Evolutionary conservation across 2,329 filamentous ascomycete species (phyloP).

Genomic region (Chrysoporthe deuterocubensis): DNA sequence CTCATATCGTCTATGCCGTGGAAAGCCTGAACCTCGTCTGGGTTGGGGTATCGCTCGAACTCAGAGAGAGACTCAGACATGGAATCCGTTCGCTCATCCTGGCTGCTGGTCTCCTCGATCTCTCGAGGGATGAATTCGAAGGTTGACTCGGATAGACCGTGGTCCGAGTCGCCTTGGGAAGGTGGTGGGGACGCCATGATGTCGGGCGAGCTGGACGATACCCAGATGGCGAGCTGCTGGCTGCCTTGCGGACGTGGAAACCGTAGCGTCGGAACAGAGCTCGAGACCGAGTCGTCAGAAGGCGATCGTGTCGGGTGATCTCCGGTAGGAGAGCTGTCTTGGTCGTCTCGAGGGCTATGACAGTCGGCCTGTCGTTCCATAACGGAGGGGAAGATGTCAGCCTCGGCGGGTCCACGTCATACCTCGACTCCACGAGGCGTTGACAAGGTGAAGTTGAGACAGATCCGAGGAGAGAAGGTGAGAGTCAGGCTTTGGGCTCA

Average conservation of each 20-base stretch:
- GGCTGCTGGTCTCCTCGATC: conserved; percentile 57
- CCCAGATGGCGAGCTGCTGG: conserved; percentile 61
- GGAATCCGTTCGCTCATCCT: conserved; percentile 46
- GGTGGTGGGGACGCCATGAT: conserved; percentile 55
- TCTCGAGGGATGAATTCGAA: conserved; percentile 57
- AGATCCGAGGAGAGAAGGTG: not conserved
- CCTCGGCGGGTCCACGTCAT: conserved; percentile 42
- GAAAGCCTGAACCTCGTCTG: conserved; percentile 58
- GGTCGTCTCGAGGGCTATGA: conserved; percentile 27
- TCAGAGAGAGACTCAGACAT: conserved; percentile 28
- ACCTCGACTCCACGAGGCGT: conserved; percentile 37
- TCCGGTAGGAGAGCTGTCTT: conserved; percentile 29
- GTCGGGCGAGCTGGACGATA: conserved; percentile 60
- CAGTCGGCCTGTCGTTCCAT: conserved; percentile 54
- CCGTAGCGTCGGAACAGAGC: conserved; percentile 52
- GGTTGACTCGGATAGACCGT: conserved; percentile 54
- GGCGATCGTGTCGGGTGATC: conserved; percentile 32
- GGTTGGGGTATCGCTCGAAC: conserved; percentile 38
- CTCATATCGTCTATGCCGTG: conserved; percentile 49
- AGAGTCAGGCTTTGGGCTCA: not conserved
- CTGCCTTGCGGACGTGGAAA: conserved; percentile 62
- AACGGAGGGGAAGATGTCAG: conserved; percentile 47
- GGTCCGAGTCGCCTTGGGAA: conserved; percentile 52
- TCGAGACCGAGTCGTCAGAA: conserved; percentile 28
- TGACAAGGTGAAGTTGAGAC: not conserved